A percentile compares a stretch with the other conserved stretches of the same genome.
Evolutionary conservation across 2,329 filamentous ascomycete genomes (phyloP).

Genomic region (Exophiala mesophila): DNA sequence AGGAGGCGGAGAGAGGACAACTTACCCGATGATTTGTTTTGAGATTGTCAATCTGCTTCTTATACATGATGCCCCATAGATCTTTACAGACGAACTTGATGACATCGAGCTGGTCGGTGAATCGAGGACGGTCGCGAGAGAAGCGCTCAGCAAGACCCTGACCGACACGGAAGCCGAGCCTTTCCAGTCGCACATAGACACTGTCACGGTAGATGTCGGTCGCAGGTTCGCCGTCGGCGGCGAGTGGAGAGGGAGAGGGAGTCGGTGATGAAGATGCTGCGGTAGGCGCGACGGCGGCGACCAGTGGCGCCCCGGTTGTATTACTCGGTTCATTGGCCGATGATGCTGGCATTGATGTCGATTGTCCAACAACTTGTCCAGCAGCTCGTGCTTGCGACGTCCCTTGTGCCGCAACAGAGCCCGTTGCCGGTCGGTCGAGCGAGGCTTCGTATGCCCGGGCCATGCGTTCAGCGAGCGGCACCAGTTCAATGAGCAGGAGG

Average conservation of each 20-base stretch:
- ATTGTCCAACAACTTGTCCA: background rate
- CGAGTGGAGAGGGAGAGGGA: slow-evolving; percentile 5
- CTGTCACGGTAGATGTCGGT: slow-evolving; percentile 77
- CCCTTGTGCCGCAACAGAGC: slow-evolving; percentile 1
- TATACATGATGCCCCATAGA: slow-evolving; percentile 87
- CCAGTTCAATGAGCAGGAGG: slow-evolving; percentile 91
- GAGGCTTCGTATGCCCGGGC: slow-evolving; percentile 46
- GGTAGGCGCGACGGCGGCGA: background rate
- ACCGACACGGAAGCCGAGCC: slow-evolving; percentile 83
- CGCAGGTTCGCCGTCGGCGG: slow-evolving; percentile 29
- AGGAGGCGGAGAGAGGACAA: slow-evolving; percentile 1
- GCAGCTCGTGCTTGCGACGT: background rate
- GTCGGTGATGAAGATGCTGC: background rate
- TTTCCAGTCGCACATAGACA: slow-evolving; percentile 78
- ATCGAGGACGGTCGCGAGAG: slow-evolving; percentile 66
- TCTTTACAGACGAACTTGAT: slow-evolving; percentile 99
- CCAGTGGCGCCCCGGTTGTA: background rate
- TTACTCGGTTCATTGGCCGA: slow-evolving; percentile 5
- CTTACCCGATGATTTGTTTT: slow-evolving; percentile 91
- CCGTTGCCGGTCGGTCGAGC: slow-evolving; percentile 18
- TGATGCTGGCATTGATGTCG: slow-evolving; percentile 1
- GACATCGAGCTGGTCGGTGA: slow-evolving; percentile 85
- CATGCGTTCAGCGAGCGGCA: slow-evolving; percentile 86
- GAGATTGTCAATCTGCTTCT: slow-evolving; percentile 96
- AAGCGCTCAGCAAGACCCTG: slow-evolving; percentile 83